phyloP scores from a whole-genome alignment of 352 stramenopile genomes.

The Phytophthora uliginosa region DNA sequence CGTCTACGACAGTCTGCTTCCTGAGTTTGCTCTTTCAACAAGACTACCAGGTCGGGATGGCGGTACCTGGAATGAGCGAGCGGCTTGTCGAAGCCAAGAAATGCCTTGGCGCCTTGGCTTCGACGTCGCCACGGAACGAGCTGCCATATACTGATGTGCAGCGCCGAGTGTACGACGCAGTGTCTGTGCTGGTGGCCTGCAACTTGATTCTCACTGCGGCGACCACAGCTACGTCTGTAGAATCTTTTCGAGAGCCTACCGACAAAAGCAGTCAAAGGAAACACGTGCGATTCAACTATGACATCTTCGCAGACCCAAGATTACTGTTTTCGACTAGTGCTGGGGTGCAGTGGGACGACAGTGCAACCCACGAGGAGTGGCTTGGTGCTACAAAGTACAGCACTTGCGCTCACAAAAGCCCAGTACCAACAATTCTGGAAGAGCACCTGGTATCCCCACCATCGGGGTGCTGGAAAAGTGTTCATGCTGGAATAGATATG shows the following conservation, averaged over 20 bases:
- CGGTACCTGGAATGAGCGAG: conserved; percentile 48
- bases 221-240: conserved; percentile 22
- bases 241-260: conserved; percentile 12
- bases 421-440: background rate
- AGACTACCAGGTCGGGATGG: conserved; percentile 30
- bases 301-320: conserved; percentile 52
- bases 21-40: conserved; percentile 66
- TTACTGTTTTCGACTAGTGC: conserved; percentile 34
- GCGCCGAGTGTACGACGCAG: conserved; percentile 76
- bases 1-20: conserved; percentile 64
- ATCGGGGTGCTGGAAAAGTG: conserved; percentile 21
- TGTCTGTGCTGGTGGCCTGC: conserved; percentile 66
- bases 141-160: conserved; percentile 50
- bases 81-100: conserved; percentile 62
- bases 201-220: conserved; percentile 52
- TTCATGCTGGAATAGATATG: background rate
- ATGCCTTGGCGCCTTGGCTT: conserved; percentile 26
- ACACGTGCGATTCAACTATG: conserved; percentile 65
- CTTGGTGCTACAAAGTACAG: conserved; percentile 1
- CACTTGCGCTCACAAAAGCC: conserved; percentile 6
- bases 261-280: conserved; percentile 52
- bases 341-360: conserved; percentile 5
- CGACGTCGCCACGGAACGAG: conserved; percentile 23
- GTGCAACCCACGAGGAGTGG: conserved; percentile 6
- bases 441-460: conserved; percentile 22